phyloP scores from a whole-genome alignment of 305 asterid species.

The Fraxinus ornus region DNA sequence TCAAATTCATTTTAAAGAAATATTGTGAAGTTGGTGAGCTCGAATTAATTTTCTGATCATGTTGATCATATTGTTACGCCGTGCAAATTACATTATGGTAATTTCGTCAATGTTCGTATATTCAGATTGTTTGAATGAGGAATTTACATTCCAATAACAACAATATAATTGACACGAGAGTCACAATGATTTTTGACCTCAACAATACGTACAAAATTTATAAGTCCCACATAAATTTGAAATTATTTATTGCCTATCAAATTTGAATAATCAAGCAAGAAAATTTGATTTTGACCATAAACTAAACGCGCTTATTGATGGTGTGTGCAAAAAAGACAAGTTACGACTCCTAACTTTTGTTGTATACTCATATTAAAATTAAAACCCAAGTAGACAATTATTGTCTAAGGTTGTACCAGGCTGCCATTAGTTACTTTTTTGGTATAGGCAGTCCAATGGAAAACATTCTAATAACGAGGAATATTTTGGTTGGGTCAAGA shows the following conservation, averaged over 20 bases:
- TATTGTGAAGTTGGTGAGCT: no score
- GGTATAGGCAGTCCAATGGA: neutral
- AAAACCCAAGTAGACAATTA: neutral
- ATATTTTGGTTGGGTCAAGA: neutral
- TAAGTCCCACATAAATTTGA: neutral
- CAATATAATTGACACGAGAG: neutral
- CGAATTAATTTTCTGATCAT: no score
- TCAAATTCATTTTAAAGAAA: no score
- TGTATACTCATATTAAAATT: neutral
- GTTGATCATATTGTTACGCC: no score
- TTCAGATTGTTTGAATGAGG: no score
- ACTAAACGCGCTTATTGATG: neutral
- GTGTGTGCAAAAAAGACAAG: neutral
- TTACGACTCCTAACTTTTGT: neutral
- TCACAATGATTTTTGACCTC: neutral
- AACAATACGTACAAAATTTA: neutral
- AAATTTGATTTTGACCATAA: neutral
- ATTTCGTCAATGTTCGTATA: no score
- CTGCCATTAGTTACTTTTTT: neutral
- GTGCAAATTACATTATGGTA: no score
- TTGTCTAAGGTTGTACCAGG: neutral
- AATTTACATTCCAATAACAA: no score
- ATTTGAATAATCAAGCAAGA: neutral
- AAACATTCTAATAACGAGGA: neutral
- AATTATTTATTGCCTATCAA: neutral